phyloP scores from a whole-genome alignment of 2,329 filamentous ascomycete species.

The Eutypella sp. region DNA sequence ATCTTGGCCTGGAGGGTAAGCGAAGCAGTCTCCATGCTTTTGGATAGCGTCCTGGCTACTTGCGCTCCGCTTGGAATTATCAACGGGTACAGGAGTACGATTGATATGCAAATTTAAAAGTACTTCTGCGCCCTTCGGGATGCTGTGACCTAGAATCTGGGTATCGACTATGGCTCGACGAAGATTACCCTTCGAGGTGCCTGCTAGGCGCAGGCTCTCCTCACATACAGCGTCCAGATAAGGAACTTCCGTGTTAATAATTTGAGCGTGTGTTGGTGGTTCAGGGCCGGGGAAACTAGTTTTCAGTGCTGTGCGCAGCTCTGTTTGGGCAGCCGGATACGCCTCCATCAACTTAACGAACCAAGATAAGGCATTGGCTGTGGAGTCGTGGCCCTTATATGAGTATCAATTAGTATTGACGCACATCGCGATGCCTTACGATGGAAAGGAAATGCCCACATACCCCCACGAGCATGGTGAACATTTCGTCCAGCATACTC shows the following conservation, averaged over 20 bases:
- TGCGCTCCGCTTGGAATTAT: constrained; percentile 24
- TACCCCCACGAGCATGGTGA: constrained; percentile 11
- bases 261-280: constrained; percentile 4
- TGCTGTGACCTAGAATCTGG: constrained; percentile 8
- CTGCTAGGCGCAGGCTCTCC: constrained; percentile 5
- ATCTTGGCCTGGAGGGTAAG: constrained; percentile 9
- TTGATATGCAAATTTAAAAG: constrained; percentile 18
- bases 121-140: constrained; percentile 13
- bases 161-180: constrained; percentile 9
- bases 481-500: constrained; percentile 10
- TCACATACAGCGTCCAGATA: constrained; percentile 11
- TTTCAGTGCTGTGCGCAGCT: constrained; percentile 5
- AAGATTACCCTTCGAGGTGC: constrained; percentile 6
- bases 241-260: constrained; percentile 8
- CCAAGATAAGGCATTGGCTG: constrained; percentile 11
- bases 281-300: constrained; percentile 4
- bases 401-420: background rate
- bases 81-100: constrained; percentile 16
- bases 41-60: constrained; percentile 21
- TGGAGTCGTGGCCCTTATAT: constrained; percentile 11
- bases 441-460: background rate
- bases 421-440: background rate
- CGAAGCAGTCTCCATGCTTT: constrained; percentile 23
- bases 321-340: constrained; percentile 3
- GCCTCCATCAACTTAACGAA: constrained; percentile 11